Percentiles rank a stretch among this genome's conserved stretches.
Evolutionary conservation across 2,329 filamentous ascomycete species (phyloP).

Genomic region (Penicillium occitanis): DNA sequence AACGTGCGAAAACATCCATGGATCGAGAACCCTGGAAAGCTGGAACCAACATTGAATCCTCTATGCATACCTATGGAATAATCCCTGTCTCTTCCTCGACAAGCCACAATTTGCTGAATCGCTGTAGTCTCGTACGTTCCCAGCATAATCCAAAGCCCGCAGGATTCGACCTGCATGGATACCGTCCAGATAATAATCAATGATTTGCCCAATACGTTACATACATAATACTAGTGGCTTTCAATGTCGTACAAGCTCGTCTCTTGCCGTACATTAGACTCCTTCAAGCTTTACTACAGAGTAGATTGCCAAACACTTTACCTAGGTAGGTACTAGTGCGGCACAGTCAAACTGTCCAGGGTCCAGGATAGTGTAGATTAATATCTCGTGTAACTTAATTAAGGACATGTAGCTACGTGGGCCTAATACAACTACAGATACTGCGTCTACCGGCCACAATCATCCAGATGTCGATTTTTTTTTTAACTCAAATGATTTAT

Average conservation of each 20-base stretch:
- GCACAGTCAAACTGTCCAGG: neutral
- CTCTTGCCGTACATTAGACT: too few relatives aligned
- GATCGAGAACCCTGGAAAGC: neutral
- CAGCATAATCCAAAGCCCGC: neutral
- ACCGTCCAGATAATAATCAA: neutral
- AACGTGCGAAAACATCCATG: neutral
- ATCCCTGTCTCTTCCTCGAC: neutral
- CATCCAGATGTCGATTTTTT: too few relatives aligned
- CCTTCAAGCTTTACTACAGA: neutral
- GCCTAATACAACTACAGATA: neutral
- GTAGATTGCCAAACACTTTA: neutral
- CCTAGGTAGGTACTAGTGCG: neutral
- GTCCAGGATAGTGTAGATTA: neutral
- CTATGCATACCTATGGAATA: neutral
- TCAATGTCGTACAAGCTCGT: too few relatives aligned
- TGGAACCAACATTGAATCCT: neutral
- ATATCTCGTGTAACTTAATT: neutral
- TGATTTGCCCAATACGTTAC: conserved; percentile 1
- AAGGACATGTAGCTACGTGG: neutral
- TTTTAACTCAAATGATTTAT: neutral
- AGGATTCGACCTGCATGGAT: neutral
- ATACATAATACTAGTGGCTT: neutral
- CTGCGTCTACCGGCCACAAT: neutral
- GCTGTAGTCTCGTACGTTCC: neutral
- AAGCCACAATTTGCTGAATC: neutral